A percentile compares a stretch with the other conserved stretches of the same genome.
Evolutionary conservation across 1,284 basidiomycete species (phyloP).

Genomic region (Microbotryum lychnidis-dioicae): DNA sequence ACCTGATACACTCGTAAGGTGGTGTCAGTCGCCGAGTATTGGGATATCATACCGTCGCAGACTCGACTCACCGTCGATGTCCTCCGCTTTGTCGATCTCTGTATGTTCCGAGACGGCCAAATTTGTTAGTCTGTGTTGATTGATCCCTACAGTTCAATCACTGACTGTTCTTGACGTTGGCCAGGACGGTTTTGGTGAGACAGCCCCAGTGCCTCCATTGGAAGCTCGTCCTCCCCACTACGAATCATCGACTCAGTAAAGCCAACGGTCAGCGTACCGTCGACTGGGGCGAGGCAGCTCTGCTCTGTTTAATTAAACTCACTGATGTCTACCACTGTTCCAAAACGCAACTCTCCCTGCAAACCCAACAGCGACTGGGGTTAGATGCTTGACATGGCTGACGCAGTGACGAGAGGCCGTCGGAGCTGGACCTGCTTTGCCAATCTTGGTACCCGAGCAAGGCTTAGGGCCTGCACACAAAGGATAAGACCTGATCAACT

Average conservation of each 20-base stretch:
- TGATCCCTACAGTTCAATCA: neutral
- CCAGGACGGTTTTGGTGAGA: conserved; percentile 21
- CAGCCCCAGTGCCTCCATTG: conserved; percentile 40
- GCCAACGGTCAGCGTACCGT: neutral
- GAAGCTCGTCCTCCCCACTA: conserved; percentile 31
- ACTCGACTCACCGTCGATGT: conserved; percentile 16
- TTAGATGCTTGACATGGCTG: no score
- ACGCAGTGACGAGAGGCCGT: no score
- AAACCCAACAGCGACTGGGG: no score
- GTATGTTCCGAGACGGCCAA: neutral
- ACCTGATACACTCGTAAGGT: neutral
- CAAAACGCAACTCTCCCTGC: conserved; percentile 33
- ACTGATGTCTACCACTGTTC: conserved; percentile 36
- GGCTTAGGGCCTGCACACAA: conserved; percentile 31
- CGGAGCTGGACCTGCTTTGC: conserved; percentile 23
- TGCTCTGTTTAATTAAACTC: neutral
- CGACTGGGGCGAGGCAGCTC: neutral
- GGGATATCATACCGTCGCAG: neutral
- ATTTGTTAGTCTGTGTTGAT: neutral
- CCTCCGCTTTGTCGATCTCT: conserved; percentile 17
- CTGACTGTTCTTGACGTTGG: conserved; percentile 12
- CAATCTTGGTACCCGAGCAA: conserved; percentile 38
- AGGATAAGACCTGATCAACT: no score
- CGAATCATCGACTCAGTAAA: neutral
- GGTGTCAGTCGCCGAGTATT: neutral